Evolutionary conservation across 257 asterid species (phyloP).

Genomic region (Nicotiana benthamiana): DNA sequence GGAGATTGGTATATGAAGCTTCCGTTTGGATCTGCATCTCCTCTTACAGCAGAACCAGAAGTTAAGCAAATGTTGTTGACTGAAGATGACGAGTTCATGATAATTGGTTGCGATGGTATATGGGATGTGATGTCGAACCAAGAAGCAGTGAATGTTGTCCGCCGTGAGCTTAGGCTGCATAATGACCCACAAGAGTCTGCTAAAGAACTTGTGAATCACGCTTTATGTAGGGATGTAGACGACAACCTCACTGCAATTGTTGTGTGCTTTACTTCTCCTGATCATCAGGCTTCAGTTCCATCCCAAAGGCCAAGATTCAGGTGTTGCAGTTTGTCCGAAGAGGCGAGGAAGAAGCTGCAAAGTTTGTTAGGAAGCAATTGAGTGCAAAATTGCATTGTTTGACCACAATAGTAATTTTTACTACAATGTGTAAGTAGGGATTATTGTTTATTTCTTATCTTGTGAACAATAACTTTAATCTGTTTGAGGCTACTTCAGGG

Average conservation of each 20-base stretch:
- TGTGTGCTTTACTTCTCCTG: slow-evolving; percentile 46
- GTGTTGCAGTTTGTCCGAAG: slow-evolving; percentile 59
- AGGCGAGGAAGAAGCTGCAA: slow-evolving; percentile 53
- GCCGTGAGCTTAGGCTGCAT: slow-evolving; percentile 47
- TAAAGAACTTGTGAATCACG: slow-evolving; percentile 57
- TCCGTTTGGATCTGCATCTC: slow-evolving; percentile 69
- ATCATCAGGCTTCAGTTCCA: slow-evolving; percentile 23
- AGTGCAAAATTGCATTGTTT: neutral
- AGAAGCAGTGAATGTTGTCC: slow-evolving; percentile 72
- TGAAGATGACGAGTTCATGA: slow-evolving; percentile 87
- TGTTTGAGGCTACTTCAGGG: slow-evolving; percentile 36
- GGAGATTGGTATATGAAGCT: slow-evolving; percentile 97
- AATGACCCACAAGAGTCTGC: slow-evolving; percentile 66
- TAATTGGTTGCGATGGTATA: slow-evolving; percentile 84
- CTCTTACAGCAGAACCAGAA: slow-evolving; percentile 88
- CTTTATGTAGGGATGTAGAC: slow-evolving; percentile 35
- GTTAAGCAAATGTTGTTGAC: slow-evolving; percentile 41
- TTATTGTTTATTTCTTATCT: neutral
- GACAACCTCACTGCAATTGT: slow-evolving; percentile 85
- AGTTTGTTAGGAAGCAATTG: slow-evolving; percentile 51
- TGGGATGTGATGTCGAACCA: slow-evolving; percentile 92
- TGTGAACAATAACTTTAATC: neutral
- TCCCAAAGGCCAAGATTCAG: slow-evolving; percentile 46
- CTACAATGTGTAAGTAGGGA: slow-evolving; percentile 2
- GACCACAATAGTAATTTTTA: neutral